Conservation (phyloP, 2,329 filamentous ascomycete genomes). For the Simplicillium aogashimaense region DNA sequence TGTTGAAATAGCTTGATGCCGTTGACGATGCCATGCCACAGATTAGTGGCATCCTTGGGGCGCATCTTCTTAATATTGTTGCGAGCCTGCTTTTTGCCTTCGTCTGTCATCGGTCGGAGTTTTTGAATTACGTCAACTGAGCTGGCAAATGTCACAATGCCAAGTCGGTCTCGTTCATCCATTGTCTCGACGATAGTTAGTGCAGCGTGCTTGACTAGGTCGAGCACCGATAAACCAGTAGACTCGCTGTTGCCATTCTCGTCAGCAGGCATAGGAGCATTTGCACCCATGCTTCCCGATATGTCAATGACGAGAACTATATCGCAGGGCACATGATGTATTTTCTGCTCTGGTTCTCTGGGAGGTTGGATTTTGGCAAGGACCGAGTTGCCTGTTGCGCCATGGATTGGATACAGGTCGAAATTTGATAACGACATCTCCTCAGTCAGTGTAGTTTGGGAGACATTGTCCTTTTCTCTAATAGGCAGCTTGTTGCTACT, state of each 20-base stretch:
- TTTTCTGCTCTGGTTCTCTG: conserved; percentile 14
- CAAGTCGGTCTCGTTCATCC: conserved; percentile 42
- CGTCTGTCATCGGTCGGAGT: conserved; percentile 34
- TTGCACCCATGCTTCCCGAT: conserved; percentile 42
- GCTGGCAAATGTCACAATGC: conserved; percentile 44
- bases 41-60: conserved; percentile 33
- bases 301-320: conserved; percentile 54
- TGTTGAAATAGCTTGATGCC: conserved; percentile 37
- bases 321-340: conserved; percentile 41
- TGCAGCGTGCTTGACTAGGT: conserved; percentile 50
- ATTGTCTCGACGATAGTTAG: conserved; percentile 48
- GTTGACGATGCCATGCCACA: conserved; percentile 47
- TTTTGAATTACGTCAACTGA: conserved; percentile 31
- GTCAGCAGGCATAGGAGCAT: conserved; percentile 32
- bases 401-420: no score
- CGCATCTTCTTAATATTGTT: conserved; percentile 31
- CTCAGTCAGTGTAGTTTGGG: no score
- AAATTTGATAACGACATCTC: no score
- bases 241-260: conserved; percentile 30
- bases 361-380: conserved; percentile 38
- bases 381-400: conserved; percentile 11
- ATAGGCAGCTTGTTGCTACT: no score
- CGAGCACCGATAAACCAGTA: conserved; percentile 43
- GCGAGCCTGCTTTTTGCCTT: conserved; percentile 32
- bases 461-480: no score